Evolutionary conservation across 768 basidiomycete genomes (phyloP).

Genomic region (Leucocoprinus sp.): DNA sequence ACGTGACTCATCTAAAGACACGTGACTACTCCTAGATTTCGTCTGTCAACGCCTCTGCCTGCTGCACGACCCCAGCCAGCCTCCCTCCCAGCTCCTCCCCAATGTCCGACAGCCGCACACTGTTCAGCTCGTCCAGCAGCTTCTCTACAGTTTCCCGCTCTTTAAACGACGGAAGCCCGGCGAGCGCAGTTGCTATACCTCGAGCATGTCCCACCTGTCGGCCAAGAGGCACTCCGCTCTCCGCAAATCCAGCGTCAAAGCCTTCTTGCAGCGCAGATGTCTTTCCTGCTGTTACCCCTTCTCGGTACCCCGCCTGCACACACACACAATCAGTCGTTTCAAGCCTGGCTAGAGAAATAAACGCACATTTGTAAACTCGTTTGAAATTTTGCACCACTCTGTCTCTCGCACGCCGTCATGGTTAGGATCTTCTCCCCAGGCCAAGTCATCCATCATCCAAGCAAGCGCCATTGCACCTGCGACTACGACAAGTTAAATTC

Average conservation of each 20-base stretch:
- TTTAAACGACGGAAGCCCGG: conserved; percentile 42
- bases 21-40: no score
- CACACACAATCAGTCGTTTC: no score
- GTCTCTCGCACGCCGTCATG: conserved; percentile 29
- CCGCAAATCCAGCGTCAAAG: conserved; percentile 80
- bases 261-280: conserved; percentile 81
- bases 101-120: conserved; percentile 63
- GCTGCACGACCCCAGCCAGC: not conserved
- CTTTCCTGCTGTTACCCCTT: conserved; percentile 91
- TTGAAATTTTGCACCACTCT: conserved; percentile 64
- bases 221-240: conserved; percentile 65
- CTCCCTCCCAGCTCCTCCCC: conserved; percentile 18
- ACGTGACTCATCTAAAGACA: no score
- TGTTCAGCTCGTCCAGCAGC: conserved; percentile 47
- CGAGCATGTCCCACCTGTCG: conserved; percentile 71
- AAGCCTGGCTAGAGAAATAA: no score
- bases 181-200: conserved; percentile 58
- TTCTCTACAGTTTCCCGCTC: conserved; percentile 35
- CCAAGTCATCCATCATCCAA: conserved; percentile 33
- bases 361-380: conserved; percentile 63
- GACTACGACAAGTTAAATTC: no score
- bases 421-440: conserved; percentile 48
- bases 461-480: no score
- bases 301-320: conserved; percentile 95
- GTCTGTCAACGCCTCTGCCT: no score